A percentile compares a stretch with the other conserved stretches of the same genome.
Conservation (phyloP, 2,329 filamentous ascomycete species). For the Alternaria sp. region DNA sequence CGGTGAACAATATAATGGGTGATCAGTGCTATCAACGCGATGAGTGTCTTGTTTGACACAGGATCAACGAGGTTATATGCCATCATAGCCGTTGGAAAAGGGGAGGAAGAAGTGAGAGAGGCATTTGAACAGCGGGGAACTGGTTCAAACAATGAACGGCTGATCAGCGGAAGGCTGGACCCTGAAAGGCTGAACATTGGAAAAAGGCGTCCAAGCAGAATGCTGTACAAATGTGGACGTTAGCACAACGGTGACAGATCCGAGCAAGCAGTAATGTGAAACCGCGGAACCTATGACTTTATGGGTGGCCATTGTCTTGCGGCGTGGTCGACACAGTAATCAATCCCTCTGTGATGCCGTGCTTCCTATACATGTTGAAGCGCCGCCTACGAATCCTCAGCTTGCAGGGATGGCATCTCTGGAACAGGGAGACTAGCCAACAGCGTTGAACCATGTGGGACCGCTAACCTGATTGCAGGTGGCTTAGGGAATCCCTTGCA, state of each 20-base stretch:
- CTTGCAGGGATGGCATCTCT: neutral
- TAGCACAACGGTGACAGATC: neutral
- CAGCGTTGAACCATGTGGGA: neutral
- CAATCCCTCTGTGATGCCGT: neutral
- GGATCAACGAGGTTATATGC: constrained; percentile 13
- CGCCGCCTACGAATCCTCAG: neutral
- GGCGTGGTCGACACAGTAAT: neutral
- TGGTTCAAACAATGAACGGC: neutral
- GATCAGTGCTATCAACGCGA: constrained; percentile 31
- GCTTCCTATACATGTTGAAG: neutral
- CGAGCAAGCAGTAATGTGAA: neutral
- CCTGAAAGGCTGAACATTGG: constrained; percentile 1
- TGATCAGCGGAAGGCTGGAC: neutral
- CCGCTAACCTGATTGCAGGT: neutral
- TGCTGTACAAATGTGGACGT: neutral
- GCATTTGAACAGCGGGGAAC: neutral
- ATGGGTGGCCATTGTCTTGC: neutral
- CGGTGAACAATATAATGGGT: constrained; percentile 35
- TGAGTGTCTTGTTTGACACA: constrained; percentile 30
- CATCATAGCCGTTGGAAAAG: neutral
- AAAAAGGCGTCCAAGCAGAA: neutral
- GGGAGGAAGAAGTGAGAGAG: neutral
- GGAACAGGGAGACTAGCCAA: neutral
- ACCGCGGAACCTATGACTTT: neutral
- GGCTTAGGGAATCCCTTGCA: neutral